Percentiles rank a stretch among this genome's conserved stretches.
Evolutionary conservation across 306 rosid genomes (phyloP).

Genomic region (Vigna angularis): DNA sequence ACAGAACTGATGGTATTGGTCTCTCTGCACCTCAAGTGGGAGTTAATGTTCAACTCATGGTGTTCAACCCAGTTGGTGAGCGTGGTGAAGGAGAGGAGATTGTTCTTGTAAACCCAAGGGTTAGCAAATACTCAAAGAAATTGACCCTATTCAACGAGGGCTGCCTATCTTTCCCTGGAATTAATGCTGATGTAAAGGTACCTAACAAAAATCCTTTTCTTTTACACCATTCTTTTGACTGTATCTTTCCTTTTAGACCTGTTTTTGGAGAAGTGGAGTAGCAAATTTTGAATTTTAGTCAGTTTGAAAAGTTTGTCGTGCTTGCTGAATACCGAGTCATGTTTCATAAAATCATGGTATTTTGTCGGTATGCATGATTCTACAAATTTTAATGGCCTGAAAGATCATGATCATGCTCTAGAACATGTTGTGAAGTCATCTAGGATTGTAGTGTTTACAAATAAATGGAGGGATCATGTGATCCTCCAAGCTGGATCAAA

Average conservation of each 20-base stretch:
- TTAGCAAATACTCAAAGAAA: conserved; percentile 77
- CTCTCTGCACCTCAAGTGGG: conserved; percentile 98
- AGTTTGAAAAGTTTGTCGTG: conserved; percentile 1
- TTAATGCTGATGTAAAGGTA: conserved; percentile 80
- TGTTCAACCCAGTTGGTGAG: conserved; percentile 85
- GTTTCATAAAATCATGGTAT: neutral
- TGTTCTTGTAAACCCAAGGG: conserved; percentile 91
- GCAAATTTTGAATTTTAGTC: conserved; percentile 12
- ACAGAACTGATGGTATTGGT: conserved; percentile 96
- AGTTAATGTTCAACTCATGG: conserved; percentile 90
- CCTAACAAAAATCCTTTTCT: conserved; percentile 6
- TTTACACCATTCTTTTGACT: conserved; percentile 7
- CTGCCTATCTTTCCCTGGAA: conserved; percentile 86
- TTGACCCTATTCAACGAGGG: conserved; percentile 69
- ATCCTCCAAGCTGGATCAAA: neutral
- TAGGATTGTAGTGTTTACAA: neutral
- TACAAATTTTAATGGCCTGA: neutral
- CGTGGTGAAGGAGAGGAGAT: conserved; percentile 93
- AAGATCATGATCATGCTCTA: neutral
- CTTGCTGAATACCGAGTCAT: neutral
- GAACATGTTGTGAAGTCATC: neutral
- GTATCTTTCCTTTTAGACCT: conserved; percentile 18
- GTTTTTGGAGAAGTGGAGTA: conserved; percentile 13
- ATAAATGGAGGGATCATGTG: conserved; percentile 7
- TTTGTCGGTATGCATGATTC: neutral